A percentile compares a stretch with the other conserved stretches of the same genome.
These are phyloP conservation scores for Crithidia expoeki DNA, from an alignment of 208 protist genomes.

Conservation along the genomic window DNA sequence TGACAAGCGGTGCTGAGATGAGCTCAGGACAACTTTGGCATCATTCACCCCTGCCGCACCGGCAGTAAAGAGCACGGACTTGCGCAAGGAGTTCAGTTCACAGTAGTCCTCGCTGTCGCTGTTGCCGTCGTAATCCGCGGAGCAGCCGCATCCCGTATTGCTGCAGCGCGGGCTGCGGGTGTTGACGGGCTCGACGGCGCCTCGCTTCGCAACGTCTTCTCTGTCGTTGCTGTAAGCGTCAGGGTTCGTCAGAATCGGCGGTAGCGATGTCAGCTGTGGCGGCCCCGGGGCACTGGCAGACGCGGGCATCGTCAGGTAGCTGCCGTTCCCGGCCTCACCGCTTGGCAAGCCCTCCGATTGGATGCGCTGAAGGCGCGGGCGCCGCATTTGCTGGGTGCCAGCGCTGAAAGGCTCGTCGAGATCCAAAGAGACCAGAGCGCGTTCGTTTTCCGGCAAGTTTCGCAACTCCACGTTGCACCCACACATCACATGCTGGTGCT, in stretches of 20 bases:
- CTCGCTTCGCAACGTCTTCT: neutral
- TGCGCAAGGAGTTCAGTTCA: neutral
- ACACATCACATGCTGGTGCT: neutral
- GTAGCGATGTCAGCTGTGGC: neutral
- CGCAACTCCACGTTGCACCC: neutral
- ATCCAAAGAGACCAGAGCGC: neutral
- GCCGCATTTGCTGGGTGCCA: neutral
- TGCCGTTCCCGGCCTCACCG: neutral
- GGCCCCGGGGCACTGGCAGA: neutral
- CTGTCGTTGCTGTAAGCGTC: neutral
- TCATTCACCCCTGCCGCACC: neutral
- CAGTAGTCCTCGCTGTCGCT: neutral
- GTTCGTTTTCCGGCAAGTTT: neutral
- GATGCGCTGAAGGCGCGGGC: neutral
- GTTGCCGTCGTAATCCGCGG: neutral
- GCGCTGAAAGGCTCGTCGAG: neutral
- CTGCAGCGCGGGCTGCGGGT: constrained; percentile 6
- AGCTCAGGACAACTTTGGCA: neutral
- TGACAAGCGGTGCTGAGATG: constrained; percentile 10
- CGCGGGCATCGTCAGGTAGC: neutral
- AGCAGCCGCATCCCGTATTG: neutral
- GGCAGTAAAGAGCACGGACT: neutral
- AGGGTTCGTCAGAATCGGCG: neutral
- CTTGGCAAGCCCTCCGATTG: neutral
- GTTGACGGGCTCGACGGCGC: neutral